These are phyloP conservation scores for Grifola frondosa DNA, from an alignment of 1,284 basidiomycete genomes.

Conservation along the genomic window DNA sequence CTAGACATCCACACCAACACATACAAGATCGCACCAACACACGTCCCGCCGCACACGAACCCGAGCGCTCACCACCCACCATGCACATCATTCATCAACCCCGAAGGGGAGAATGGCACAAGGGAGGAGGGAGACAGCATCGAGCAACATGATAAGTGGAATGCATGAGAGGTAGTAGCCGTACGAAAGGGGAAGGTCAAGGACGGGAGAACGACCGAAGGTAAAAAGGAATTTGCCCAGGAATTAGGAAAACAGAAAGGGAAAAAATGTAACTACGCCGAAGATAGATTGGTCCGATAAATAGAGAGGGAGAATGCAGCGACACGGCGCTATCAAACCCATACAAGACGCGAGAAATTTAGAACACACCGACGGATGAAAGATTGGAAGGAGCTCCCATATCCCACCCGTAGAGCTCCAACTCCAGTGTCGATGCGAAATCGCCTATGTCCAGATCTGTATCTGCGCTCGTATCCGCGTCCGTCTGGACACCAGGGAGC, in stretches of 20 bases:
- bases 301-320: slow-evolving; percentile 23
- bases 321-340: slow-evolving; percentile 15
- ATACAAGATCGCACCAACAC: neutral
- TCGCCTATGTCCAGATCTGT: slow-evolving; percentile 30
- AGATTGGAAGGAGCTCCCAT: slow-evolving; percentile 18
- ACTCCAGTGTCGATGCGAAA: slow-evolving; percentile 37
- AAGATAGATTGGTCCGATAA: slow-evolving; percentile 26
- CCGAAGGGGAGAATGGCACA: slow-evolving; percentile 38
- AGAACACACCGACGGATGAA: slow-evolving; percentile 31
- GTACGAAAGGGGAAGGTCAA: slow-evolving; percentile 3
- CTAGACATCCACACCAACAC: too few relatives aligned
- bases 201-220: slow-evolving; percentile 5
- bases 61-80: slow-evolving; percentile 40
- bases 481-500: slow-evolving; percentile 40
- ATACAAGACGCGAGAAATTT: slow-evolving; percentile 14
- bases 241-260: slow-evolving; percentile 18
- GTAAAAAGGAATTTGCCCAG: slow-evolving; percentile 6
- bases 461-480: slow-evolving; percentile 18
- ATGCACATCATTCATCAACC: slow-evolving; percentile 38
- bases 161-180: neutral
- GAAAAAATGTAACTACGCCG: slow-evolving; percentile 20
- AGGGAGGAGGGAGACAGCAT: slow-evolving; percentile 28
- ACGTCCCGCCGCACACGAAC: slow-evolving; percentile 11
- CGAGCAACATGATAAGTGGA: slow-evolving; percentile 13
- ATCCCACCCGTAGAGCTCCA: slow-evolving; percentile 38